Percentiles rank a stretch among this genome's conserved stretches.
Conservation (phyloP, 2,329 filamentous ascomycete genomes). For the Furcasterigmium furcatum region DNA sequence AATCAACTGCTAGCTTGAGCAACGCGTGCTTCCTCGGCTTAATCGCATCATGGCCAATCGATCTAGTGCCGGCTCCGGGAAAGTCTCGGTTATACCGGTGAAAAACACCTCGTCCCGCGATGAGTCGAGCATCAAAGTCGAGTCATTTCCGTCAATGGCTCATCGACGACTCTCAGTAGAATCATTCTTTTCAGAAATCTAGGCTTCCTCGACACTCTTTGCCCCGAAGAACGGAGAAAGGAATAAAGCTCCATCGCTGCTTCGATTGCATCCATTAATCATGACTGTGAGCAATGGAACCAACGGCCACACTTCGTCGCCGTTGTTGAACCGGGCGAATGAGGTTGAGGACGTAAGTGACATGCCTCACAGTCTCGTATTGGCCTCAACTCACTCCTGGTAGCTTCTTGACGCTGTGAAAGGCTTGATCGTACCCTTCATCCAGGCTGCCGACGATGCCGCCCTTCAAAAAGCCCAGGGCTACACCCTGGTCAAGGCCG, state of each 20-base stretch:
- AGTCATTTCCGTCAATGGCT: too few species aligned
- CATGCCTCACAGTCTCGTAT: neutral
- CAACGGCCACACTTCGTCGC: slow-evolving; percentile 7
- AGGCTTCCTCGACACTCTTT: too few species aligned
- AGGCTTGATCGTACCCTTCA: slow-evolving; percentile 66
- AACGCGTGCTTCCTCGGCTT: neutral
- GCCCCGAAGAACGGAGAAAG: too few species aligned
- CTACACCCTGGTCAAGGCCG: slow-evolving; percentile 35
- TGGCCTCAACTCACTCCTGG: slow-evolving; percentile 6
- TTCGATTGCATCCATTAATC: too few species aligned
- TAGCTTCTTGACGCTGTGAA: slow-evolving; percentile 69
- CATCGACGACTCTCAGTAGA: too few species aligned
- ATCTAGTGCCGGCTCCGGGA: neutral
- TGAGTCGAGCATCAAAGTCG: too few species aligned
- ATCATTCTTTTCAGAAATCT: too few species aligned
- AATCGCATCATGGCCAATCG: neutral
- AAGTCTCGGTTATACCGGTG: neutral
- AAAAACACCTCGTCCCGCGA: too few species aligned
- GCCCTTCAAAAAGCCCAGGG: slow-evolving; percentile 49
- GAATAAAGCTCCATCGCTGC: too few species aligned
- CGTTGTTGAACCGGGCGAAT: slow-evolving; percentile 31
- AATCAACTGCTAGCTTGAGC: neutral
- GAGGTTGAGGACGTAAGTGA: slow-evolving; percentile 43
- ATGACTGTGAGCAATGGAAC: neutral
- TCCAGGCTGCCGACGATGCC: slow-evolving; percentile 66